Evolutionary conservation across 2,329 filamentous ascomycete species (phyloP).

Genomic region (Ceratocystis cubensis): DNA sequence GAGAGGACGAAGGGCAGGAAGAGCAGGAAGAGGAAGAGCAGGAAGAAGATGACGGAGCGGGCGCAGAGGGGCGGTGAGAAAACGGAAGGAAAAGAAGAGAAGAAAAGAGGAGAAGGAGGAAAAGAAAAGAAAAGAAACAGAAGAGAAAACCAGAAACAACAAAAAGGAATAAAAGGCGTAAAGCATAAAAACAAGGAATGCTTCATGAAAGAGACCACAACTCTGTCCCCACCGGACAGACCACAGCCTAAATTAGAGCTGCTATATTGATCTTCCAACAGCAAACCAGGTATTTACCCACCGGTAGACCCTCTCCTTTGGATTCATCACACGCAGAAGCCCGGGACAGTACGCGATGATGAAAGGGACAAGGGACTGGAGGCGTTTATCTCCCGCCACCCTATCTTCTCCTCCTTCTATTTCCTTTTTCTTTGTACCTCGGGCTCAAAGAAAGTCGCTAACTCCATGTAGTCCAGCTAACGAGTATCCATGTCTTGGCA

Average conservation of each 20-base stretch:
- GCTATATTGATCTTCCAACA: background rate
- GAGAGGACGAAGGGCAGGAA: background rate
- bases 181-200: no score
- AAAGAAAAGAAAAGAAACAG: slow-evolving; percentile 7
- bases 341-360: background rate
- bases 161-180: background rate
- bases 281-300: background rate
- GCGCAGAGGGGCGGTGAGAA: no score
- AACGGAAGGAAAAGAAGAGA: no score
- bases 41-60: background rate
- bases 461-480: background rate
- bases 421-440: background rate
- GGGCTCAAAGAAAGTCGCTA: background rate
- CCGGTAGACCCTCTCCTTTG: background rate
- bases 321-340: background rate
- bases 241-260: no score
- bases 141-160: background rate
- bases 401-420: background rate
- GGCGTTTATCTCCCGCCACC: background rate
- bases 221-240: no score
- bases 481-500: background rate
- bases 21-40: background rate
- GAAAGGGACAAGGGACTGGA: background rate
- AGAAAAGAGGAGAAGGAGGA: background rate
- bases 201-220: no score